Evolutionary conservation across 2,329 filamentous ascomycete genomes (phyloP), one percentile per base, ranked within the genome.

Genomic region (Aspergillus hiratsukae): DNA sequence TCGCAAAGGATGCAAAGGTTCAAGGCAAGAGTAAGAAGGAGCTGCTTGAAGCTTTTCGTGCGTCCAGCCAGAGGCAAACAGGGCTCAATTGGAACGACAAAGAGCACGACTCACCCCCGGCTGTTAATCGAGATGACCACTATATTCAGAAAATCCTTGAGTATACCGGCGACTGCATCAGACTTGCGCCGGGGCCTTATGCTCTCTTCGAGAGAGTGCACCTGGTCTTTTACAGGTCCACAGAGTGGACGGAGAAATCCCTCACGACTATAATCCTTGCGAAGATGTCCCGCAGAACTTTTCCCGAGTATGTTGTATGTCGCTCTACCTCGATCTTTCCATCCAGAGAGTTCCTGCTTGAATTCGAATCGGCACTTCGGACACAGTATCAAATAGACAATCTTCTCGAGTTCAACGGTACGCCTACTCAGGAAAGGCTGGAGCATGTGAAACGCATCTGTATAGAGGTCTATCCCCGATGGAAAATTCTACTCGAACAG

Each of bases 211-310:
- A 97, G 72, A 85, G 94, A 27, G 91, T 97, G 0, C 94, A 97
- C 75, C 78, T 99, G 2, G 91, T 99, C 28, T 99, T 97, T 72
- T 97, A 97, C 72, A 83, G 93, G 57, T 97, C 92, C 9, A 95
- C 91, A 0, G 90, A 96, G 70, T 99, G 94, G 94, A 96, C 92
- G 0, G 93, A 97, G 66, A 97, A 96, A 72, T 97, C 93, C 1
- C 78, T 99, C 14, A 97, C 91, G 1, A 93, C 92, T 0, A 93
- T 97, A 53, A 96, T 99, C 48, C 81, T 99, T 4, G 90, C 94
- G 7, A 92, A 93, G 61, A 96, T 96, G 56, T 90, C 92, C 1
- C 83, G 86, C 46, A 83, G 90, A 37, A 94, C 92, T 69, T 99
- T 97, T 62, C 92, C 93, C 0, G 80, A 88, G 3, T 99, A 96